phyloP scores from a whole-genome alignment of 73 alveolate genomes.

The Blepharisma japonicum region DNA sequence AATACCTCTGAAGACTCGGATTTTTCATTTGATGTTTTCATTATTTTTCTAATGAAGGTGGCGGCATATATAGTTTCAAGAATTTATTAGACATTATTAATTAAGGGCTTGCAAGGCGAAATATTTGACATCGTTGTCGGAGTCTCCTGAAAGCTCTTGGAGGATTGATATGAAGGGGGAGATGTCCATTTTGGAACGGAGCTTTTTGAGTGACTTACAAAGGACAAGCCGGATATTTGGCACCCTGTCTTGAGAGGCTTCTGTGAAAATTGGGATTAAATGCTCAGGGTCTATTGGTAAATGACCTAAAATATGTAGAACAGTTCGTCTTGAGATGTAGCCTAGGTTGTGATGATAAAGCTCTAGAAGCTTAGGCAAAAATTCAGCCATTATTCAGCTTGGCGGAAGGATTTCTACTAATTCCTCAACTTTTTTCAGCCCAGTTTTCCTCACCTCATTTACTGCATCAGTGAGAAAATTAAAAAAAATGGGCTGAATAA shows the following conservation, averaged over 20 bases:
- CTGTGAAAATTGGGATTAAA: slow-evolving; percentile 78
- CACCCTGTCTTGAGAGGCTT: slow-evolving; percentile 87
- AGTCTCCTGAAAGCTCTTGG: slow-evolving; percentile 55
- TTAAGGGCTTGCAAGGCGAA: slow-evolving; percentile 75
- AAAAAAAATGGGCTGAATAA: slow-evolving; percentile 80
- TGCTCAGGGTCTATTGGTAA: slow-evolving; percentile 49
- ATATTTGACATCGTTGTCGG: slow-evolving; percentile 82
- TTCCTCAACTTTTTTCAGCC: slow-evolving; percentile 74
- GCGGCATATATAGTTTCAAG: too few relatives aligned
- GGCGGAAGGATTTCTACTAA: slow-evolving; percentile 73
- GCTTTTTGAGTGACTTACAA: slow-evolving; percentile 70
- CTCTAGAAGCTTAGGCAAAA: slow-evolving; percentile 85
- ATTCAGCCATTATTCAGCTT: slow-evolving; percentile 85
- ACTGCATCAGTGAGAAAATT: slow-evolving; percentile 91
- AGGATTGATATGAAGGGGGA: slow-evolving; percentile 30
- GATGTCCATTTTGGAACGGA: slow-evolving; percentile 63
- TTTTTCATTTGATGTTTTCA: too few relatives aligned
- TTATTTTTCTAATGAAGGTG: too few relatives aligned
- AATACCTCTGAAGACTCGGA: too few relatives aligned
- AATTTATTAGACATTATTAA: background rate
- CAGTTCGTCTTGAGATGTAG: slow-evolving; percentile 79
- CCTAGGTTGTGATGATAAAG: slow-evolving; percentile 80
- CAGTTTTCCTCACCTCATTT: slow-evolving; percentile 91
- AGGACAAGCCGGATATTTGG: slow-evolving; percentile 92
- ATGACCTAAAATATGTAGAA: slow-evolving; percentile 63